phyloP scores from a whole-genome alignment of 495 filamentous ascomycete species.

The Aspergillus olivimuriae region DNA sequence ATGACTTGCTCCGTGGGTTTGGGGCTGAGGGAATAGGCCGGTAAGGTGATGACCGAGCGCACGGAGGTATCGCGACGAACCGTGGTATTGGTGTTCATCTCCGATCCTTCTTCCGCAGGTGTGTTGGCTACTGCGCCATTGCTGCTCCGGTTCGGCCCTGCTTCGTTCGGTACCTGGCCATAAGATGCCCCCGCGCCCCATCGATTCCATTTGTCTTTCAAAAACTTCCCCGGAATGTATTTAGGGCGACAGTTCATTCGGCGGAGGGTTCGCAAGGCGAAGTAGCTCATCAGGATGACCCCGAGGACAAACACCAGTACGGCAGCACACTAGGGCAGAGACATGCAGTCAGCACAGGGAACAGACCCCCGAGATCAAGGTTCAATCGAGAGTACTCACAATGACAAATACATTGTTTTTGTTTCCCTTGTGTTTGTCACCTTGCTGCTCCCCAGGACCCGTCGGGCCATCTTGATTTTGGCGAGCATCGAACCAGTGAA shows the following conservation, averaged over 20 bases:
- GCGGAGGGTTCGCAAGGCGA: constrained; percentile 43
- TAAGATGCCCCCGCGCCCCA: constrained; percentile 47
- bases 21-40: constrained; percentile 66
- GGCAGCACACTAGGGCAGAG: constrained; percentile 21
- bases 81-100: constrained; percentile 29
- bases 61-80: constrained; percentile 82
- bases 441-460: constrained; percentile 1
- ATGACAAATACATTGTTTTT: constrained; percentile 18
- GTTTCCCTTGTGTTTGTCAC: not conserved
- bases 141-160: constrained; percentile 11
- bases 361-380: not conserved
- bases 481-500: constrained; percentile 14
- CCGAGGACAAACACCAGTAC: constrained; percentile 33
- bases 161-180: constrained; percentile 28
- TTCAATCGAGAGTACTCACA: constrained; percentile 7
- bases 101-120: constrained; percentile 11
- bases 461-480: constrained; percentile 5
- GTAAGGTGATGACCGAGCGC: constrained; percentile 87
- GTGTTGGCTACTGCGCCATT: constrained; percentile 22
- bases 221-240: constrained; percentile 49
- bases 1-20: constrained; percentile 77
- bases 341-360: not conserved
- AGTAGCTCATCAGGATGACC: constrained; percentile 36
- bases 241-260: constrained; percentile 45
- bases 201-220: constrained; percentile 55